These are phyloP conservation scores for Ammopiptanthus mongolicus DNA, from an alignment of 306 rosid species.

Conservation along the genomic window DNA sequence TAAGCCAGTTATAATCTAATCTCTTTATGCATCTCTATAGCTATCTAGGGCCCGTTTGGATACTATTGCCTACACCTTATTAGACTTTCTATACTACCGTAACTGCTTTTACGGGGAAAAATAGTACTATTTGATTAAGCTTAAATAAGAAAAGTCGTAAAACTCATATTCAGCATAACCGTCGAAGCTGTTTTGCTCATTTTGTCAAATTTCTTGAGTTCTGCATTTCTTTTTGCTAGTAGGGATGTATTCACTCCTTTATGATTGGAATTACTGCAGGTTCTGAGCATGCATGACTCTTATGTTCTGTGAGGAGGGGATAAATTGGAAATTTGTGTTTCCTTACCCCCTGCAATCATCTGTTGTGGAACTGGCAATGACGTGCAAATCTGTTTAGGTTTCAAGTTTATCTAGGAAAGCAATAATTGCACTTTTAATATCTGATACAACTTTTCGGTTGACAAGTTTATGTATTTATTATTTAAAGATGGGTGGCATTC, in stretches of 20 bases:
- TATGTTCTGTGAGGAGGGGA: conserved; percentile 8
- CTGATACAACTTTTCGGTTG: not conserved
- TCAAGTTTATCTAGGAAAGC: not conserved
- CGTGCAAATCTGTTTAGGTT: not conserved
- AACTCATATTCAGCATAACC: no score
- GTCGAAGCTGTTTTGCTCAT: no score
- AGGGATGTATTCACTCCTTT: not conserved
- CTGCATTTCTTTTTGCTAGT: not conserved
- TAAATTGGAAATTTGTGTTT: no score
- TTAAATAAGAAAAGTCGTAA: no score
- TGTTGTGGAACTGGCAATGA: not conserved
- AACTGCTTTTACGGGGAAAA: no score
- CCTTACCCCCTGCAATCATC: no score
- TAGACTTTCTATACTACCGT: no score
- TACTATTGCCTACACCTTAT: no score
- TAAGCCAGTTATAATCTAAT: no score
- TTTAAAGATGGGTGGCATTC: not conserved
- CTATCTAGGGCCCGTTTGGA: no score
- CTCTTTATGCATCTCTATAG: no score
- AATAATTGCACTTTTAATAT: not conserved
- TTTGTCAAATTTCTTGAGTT: not conserved
- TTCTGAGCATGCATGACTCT: not conserved
- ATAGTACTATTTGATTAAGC: no score
- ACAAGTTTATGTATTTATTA: not conserved
- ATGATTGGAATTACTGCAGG: conserved; percentile 11